Evolutionary conservation across 345 rosid genomes (phyloP).

Genomic region (Conringia planisiliqua): DNA sequence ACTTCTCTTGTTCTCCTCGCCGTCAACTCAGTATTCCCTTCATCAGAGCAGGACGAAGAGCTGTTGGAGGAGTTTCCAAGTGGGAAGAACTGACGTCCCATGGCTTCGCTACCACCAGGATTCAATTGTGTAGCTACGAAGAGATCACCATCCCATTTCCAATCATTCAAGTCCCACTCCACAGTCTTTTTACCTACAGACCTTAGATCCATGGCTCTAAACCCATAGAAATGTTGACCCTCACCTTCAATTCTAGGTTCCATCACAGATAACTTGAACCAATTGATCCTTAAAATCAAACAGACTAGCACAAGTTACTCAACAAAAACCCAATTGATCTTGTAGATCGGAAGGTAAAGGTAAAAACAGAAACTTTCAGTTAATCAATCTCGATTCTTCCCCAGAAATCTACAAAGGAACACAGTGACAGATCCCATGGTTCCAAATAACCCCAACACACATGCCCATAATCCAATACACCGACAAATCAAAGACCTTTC

Average conservation of each 20-base stretch:
- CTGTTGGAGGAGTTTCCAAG: constrained; percentile 75
- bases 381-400: constrained; percentile 63
- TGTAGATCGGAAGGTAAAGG: constrained; percentile 39
- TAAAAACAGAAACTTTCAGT: constrained; percentile 18
- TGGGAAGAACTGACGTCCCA: constrained; percentile 60
- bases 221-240: constrained; percentile 51
- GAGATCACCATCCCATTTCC: constrained; percentile 99
- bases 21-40: constrained; percentile 56
- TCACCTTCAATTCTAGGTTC: constrained; percentile 74
- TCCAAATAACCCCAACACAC: constrained; percentile 65
- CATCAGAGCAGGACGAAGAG: constrained; percentile 84
- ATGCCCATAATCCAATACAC: constrained; percentile 35
- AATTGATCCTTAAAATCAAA: neutral
- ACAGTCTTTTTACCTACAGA: constrained; percentile 60
- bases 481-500: constrained; percentile 23
- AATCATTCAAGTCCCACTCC: constrained; percentile 93
- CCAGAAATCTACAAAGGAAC: constrained; percentile 61
- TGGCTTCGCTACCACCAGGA: constrained; percentile 39
- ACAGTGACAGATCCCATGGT: constrained; percentile 60
- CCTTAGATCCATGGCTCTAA: constrained; percentile 43
- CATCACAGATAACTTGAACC: constrained; percentile 45
- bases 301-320: neutral
- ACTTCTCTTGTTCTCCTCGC: constrained; percentile 35
- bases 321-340: constrained; percentile 17
- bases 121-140: constrained; percentile 72